phyloP scores from a whole-genome alignment of 208 protist species.

The Novymonas esmeraldas region DNA sequence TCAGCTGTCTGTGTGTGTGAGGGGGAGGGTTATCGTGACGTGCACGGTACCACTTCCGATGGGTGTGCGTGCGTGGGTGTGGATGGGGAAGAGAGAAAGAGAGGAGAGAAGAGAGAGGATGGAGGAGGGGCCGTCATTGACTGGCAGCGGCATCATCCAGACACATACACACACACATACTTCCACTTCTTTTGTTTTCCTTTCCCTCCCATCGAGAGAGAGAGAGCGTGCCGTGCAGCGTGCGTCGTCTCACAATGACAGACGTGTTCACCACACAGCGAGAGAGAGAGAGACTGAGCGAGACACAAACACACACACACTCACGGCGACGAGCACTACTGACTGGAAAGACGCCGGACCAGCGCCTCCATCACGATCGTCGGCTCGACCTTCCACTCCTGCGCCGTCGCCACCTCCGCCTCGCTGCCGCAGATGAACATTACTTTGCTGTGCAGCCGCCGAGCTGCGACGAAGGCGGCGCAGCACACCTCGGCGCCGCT shows the following conservation, averaged over 20 bases:
- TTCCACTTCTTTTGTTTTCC: no score
- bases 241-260: no score
- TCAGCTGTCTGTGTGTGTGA: no score
- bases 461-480: conserved; percentile 24
- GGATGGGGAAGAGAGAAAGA: not conserved
- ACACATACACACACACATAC: not conserved
- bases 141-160: no score
- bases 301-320: not conserved
- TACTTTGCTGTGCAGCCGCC: conserved; percentile 42
- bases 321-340: not conserved
- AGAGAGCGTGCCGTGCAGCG: no score
- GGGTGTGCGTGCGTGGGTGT: not conserved
- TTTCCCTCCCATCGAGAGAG: no score
- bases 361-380: conserved; percentile 34
- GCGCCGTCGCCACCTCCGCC: conserved; percentile 37
- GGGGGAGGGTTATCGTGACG: no score
- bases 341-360: conserved; percentile 21
- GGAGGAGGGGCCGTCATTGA: no score
- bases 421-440: conserved; percentile 59
- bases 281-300: no score
- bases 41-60: not conserved
- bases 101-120: not conserved
- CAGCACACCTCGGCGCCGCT: conserved; percentile 50
- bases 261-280: no score
- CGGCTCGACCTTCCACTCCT: conserved; percentile 45